Evolutionary conservation across 495 filamentous ascomycete species (phyloP).

Genomic region (Hyaloscypha variabilis): DNA sequence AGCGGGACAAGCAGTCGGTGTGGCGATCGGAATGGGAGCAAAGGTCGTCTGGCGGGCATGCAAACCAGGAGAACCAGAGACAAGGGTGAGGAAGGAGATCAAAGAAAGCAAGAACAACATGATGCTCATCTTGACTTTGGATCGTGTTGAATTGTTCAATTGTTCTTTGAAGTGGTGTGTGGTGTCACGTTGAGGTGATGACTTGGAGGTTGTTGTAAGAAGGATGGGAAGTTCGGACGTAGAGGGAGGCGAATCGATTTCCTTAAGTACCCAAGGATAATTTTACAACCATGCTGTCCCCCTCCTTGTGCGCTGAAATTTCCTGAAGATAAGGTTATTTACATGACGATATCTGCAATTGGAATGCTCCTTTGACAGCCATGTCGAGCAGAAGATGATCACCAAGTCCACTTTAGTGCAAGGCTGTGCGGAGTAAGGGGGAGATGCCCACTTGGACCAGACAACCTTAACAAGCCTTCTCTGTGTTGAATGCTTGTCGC

Average conservation of each 20-base stretch:
- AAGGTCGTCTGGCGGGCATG: neutral
- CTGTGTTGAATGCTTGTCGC: no score
- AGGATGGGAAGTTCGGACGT: neutral
- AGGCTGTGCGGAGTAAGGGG: neutral
- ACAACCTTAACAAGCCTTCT: no score
- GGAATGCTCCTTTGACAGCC: neutral
- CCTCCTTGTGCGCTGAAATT: neutral
- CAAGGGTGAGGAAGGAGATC: neutral
- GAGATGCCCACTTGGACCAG: no score
- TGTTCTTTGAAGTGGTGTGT: neutral
- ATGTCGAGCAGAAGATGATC: neutral
- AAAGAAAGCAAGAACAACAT: neutral
- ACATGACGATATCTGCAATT: neutral
- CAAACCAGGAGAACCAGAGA: neutral
- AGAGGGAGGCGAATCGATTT: neutral
- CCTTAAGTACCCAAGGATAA: neutral
- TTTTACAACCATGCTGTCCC: neutral
- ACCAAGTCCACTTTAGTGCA: neutral
- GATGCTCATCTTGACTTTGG: neutral
- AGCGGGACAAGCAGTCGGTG: neutral
- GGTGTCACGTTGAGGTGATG: neutral
- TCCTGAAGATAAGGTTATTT: neutral
- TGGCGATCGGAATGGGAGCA: neutral
- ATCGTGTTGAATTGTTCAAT: neutral
- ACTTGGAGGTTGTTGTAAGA: neutral